phyloP scores from a whole-genome alignment of 2,329 filamentous ascomycete genomes.

The Aspergillus neoniger region DNA sequence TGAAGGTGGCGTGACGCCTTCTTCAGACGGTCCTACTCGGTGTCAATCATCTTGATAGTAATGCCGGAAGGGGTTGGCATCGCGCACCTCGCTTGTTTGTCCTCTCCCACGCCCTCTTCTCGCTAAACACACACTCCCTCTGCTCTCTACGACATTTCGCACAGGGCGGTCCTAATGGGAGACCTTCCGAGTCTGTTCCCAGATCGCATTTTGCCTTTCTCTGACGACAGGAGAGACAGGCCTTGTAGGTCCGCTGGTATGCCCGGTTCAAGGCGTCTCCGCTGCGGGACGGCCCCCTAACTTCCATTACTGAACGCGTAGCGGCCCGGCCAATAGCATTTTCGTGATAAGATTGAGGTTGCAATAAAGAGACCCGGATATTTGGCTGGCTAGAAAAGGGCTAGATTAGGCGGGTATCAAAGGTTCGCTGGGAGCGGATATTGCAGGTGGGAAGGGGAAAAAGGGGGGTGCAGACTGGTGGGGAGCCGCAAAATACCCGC shows the following conservation, averaged over 20 bases:
- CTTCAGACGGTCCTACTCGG: conserved; percentile 15
- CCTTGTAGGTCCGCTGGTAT: conserved; percentile 58
- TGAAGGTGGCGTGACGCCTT: conserved; percentile 10
- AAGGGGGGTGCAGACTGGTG: neutral
- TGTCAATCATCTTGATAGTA: neutral
- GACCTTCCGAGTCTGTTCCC: conserved; percentile 43
- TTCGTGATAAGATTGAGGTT: neutral
- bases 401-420: neutral
- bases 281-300: conserved; percentile 19
- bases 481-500: conserved; percentile 20
- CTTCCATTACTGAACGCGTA: conserved; percentile 22
- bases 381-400: neutral
- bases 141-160: conserved; percentile 54
- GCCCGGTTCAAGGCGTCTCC: conserved; percentile 32
- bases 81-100: conserved; percentile 36
- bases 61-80: neutral
- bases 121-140: conserved; percentile 52
- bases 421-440: neutral
- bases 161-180: conserved; percentile 45
- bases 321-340: conserved; percentile 19
- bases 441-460: conserved; percentile 6
- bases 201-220: conserved; percentile 57
- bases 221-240: conserved; percentile 55
- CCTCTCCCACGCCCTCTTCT: conserved; percentile 45
- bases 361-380: neutral